These are phyloP conservation scores for Helminthosporium solani DNA, from an alignment of 2,329 filamentous ascomycete species.

Conservation along the genomic window DNA sequence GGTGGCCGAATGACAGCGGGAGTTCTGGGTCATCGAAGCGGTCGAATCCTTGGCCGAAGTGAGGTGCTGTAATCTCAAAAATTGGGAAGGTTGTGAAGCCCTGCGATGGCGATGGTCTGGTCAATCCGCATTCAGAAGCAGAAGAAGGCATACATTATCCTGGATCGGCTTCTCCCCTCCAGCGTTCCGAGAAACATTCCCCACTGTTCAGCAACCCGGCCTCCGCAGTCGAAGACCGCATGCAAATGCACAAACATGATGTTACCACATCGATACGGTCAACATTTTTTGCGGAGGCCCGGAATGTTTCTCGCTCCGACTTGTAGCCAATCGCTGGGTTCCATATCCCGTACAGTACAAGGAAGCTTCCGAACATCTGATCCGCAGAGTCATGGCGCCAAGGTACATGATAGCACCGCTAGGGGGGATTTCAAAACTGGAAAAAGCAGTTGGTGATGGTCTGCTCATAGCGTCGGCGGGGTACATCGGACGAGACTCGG, in stretches of 20 bases:
- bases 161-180: too few relatives aligned
- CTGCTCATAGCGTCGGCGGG: too few relatives aligned
- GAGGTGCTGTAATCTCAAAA: too few relatives aligned
- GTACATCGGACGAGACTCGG: too few relatives aligned
- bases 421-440: not conserved
- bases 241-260: not conserved
- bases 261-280: not conserved
- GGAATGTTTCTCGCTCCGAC: constrained; percentile 4
- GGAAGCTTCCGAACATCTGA: not conserved
- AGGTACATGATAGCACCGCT: not conserved
- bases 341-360: not conserved
- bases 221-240: not conserved
- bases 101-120: too few relatives aligned
- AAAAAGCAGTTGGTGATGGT: too few relatives aligned
- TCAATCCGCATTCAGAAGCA: too few relatives aligned
- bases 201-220: not conserved
- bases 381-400: not conserved
- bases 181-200: too few relatives aligned
- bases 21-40: not conserved
- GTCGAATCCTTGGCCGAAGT: not conserved
- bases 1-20: constrained; percentile 7
- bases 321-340: constrained; percentile 6
- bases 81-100: too few relatives aligned
- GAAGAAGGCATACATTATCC: too few relatives aligned
- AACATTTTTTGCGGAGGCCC: not conserved